Percentiles rank a stretch among this genome's conserved stretches.
These are phyloP conservation scores for Umbelopsis sp. DNA, from an alignment of 192 early-diverging fungal species.

Conservation along the genomic window DNA sequence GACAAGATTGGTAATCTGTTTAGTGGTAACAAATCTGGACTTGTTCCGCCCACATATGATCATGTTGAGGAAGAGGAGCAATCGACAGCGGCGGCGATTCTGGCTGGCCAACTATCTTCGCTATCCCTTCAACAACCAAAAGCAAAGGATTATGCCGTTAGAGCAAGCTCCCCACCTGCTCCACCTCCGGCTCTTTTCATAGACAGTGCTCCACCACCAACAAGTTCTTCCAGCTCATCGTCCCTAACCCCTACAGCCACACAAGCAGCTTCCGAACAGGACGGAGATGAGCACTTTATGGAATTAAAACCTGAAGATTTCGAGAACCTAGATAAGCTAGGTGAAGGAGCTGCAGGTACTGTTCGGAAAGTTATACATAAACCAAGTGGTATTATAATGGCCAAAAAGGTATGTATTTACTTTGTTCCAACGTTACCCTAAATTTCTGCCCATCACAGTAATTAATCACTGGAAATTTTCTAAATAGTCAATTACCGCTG, in stretches of 20 bases:
- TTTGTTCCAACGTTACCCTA: background rate
- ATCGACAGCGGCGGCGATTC: slow-evolving; percentile 20
- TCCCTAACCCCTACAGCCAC: slow-evolving; percentile 10
- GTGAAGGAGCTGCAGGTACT: slow-evolving; percentile 88
- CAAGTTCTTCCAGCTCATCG: slow-evolving; percentile 11
- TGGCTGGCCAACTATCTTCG: slow-evolving; percentile 21
- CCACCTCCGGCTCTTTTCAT: background rate
- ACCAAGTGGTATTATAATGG: slow-evolving; percentile 82
- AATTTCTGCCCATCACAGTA: background rate
- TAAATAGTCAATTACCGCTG: slow-evolving; percentile 60
- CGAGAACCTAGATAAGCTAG: slow-evolving; percentile 73
- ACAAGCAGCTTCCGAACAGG: background rate
- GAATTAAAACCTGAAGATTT: slow-evolving; percentile 69
- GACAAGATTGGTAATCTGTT: slow-evolving; percentile 20
- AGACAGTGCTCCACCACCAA: slow-evolving; percentile 11
- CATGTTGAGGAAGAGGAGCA: slow-evolving; percentile 21
- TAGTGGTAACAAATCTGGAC: slow-evolving; percentile 21
- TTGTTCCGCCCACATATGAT: slow-evolving; percentile 16
- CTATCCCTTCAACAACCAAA: slow-evolving; percentile 18
- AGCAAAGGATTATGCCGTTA: slow-evolving; percentile 7
- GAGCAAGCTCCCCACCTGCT: background rate
- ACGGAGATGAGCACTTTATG: slow-evolving; percentile 26
- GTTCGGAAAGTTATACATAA: slow-evolving; percentile 85
- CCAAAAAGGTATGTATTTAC: slow-evolving; percentile 77
- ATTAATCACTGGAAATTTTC: background rate